Base-by-base conservation (phyloP, 192 early-diverging fungal species). In the Gryganskiella cystojenkinii region DNA sequence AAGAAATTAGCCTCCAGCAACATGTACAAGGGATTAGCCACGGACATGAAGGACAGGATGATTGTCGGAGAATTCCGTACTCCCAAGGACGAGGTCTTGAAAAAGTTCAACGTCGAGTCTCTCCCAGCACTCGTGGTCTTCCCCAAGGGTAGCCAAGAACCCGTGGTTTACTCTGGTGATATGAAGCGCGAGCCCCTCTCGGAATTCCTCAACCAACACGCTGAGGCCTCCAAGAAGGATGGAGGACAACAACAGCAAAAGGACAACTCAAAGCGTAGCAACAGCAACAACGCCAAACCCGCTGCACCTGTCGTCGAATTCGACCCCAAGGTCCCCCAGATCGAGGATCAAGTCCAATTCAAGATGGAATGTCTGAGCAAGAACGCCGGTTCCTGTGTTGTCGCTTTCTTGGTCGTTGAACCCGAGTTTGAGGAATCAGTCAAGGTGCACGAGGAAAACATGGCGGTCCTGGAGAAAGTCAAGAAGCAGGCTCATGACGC, bases 11-110 rank as follows among this genome's bases (percentile, higher is more conserved):
- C 80, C 13, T 88, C 92, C 4, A 89, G 95, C 30, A 87, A 92
- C 37, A 86, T 99, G 45, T 94, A 94, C 84, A 96, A 95, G 73
- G 94, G 94, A 24, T 64, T 99, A 15, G 93, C 93, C 10, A 86
- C 91, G 28, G 91, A 92, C 57, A 92, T 92, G 75, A 80, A 86
- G 61, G 79, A 88, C 63, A 84, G 85, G 24, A 80, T 97, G 66
- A 44, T 83, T 25, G 88, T 97, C 58, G 95, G 90, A 0, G 92
- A 95, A 51, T 88, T 94, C 17, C 81, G 84, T 33, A 70, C 83
- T 10, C 80, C 89, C 1, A 88, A 84, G 20, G 65, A 70, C 42
- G 80, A 80, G 3, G 64, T 88, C 24, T 24, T 90, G 31, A 82
- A 84, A 8, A 85, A 83, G 40, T 84, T 91, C 49, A 84, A 88